phyloP scores from a whole-genome alignment of 176 grass and related monocot genomes.

The Chloris gayana region DNA sequence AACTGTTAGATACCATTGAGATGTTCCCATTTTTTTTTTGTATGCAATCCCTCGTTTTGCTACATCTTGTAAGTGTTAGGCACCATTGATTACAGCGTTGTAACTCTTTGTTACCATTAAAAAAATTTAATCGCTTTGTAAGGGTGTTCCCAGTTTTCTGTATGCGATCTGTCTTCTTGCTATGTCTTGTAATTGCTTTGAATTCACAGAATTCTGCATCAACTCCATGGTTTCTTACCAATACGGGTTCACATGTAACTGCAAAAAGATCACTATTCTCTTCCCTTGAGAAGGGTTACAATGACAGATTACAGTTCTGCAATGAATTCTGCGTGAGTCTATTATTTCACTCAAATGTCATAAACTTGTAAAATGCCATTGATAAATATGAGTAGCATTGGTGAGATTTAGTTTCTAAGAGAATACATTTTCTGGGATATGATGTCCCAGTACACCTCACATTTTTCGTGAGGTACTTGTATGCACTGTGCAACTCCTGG shows the following conservation, averaged over 20 bases:
- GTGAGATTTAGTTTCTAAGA: background rate
- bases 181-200: background rate
- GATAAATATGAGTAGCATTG: background rate
- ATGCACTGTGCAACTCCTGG: constrained; percentile 22
- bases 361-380: background rate
- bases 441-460: too few relatives aligned
- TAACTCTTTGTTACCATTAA: too few relatives aligned
- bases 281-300: background rate
- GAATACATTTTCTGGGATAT: background rate
- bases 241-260: background rate
- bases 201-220: background rate
- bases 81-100: background rate
- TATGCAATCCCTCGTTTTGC: too few relatives aligned
- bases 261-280: background rate
- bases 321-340: background rate
- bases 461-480: background rate
- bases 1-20: constrained; percentile 17
- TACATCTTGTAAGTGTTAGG: constrained; percentile 26
- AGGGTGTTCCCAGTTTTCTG: constrained; percentile 30
- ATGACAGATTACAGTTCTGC: background rate
- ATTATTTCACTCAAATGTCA: background rate
- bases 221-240: background rate
- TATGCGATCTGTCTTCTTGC: background rate
- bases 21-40: too few relatives aligned
- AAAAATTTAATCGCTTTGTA: background rate